Conservation (phyloP, 495 filamentous ascomycete species). For the Talaromyces liani region DNA sequence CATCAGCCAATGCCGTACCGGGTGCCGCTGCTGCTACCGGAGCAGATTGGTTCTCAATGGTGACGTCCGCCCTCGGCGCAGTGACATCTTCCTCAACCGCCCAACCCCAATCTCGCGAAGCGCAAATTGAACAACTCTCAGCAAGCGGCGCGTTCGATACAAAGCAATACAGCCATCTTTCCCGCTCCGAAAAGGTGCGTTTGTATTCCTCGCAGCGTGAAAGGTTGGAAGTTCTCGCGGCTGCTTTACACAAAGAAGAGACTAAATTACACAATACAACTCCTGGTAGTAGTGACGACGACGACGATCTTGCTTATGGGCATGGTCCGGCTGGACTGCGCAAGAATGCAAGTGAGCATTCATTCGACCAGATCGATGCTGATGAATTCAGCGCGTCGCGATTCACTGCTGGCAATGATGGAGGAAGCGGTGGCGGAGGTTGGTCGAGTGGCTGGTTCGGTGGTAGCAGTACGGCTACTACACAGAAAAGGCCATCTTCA, state of each 20-base stretch:
- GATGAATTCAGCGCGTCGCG: constrained; percentile 41
- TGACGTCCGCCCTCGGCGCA: constrained; percentile 59
- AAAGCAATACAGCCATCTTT: constrained; percentile 47
- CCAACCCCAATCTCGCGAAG: constrained; percentile 21
- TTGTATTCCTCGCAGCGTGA: constrained; percentile 71
- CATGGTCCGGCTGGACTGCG: constrained; percentile 39
- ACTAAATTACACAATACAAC: constrained; percentile 28
- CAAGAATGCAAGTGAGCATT: constrained; percentile 67
- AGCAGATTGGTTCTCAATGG: constrained; percentile 58
- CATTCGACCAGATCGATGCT: constrained; percentile 78
- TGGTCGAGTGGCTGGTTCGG: constrained; percentile 36
- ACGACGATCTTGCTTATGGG: constrained; percentile 38
- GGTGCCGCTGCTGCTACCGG: constrained; percentile 45
- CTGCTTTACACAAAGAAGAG: constrained; percentile 69
- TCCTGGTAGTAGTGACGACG: constrained; percentile 22
- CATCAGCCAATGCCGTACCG: constrained; percentile 35
- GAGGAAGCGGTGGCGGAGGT: constrained; percentile 5
- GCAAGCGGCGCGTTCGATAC: constrained; percentile 61
- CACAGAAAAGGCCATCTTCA: constrained; percentile 7
- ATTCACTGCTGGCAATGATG: constrained; percentile 14
- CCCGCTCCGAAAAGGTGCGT: constrained; percentile 52
- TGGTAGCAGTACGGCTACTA: constrained; percentile 16
- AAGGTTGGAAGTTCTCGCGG: constrained; percentile 59
- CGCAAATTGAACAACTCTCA: constrained; percentile 44
- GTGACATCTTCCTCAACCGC: constrained; percentile 23